These are phyloP conservation scores for Metschnikowia colocasiae DNA, from an alignment of 805 yeast species.

Conservation along the genomic window DNA sequence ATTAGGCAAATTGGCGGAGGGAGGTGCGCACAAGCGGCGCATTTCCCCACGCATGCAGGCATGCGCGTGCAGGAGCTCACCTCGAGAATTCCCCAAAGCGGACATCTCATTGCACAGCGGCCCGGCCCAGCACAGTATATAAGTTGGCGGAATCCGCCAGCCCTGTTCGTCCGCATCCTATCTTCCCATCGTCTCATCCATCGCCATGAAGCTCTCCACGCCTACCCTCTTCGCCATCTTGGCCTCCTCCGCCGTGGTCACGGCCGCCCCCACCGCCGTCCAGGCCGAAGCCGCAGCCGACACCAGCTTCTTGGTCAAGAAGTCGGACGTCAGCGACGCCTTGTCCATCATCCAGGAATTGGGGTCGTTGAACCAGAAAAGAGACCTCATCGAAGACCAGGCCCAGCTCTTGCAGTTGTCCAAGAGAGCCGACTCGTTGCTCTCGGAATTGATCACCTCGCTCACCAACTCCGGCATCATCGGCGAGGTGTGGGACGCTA, in stretches of 20 bases:
- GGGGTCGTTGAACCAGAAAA: constrained; percentile 32
- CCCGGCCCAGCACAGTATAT: neutral
- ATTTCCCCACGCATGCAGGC: constrained; percentile 3
- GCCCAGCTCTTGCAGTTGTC: constrained; percentile 25
- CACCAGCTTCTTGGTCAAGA: constrained; percentile 26
- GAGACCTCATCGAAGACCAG: constrained; percentile 30
- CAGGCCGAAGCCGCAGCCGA: constrained; percentile 18
- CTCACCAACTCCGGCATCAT: constrained; percentile 38
- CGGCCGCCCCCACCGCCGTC: constrained; percentile 36
- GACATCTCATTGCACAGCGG: constrained; percentile 1
- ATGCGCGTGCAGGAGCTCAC: neutral
- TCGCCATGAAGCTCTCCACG: constrained; percentile 39
- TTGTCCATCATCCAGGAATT: constrained; percentile 32
- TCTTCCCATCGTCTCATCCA: neutral
- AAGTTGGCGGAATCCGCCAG: neutral
- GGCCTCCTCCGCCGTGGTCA: constrained; percentile 34
- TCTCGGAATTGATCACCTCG: constrained; percentile 36
- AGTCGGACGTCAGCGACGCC: constrained; percentile 34
- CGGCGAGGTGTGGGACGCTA: constrained; percentile 31
- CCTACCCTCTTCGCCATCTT: constrained; percentile 39
- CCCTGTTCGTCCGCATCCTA: neutral
- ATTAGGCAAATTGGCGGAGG: neutral
- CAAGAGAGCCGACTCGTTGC: constrained; percentile 35
- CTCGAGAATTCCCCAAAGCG: constrained; percentile 1
- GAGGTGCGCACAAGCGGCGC: constrained; percentile 1